Conservation (phyloP, 2,329 filamentous ascomycete species). For the Oidium heveae region DNA sequence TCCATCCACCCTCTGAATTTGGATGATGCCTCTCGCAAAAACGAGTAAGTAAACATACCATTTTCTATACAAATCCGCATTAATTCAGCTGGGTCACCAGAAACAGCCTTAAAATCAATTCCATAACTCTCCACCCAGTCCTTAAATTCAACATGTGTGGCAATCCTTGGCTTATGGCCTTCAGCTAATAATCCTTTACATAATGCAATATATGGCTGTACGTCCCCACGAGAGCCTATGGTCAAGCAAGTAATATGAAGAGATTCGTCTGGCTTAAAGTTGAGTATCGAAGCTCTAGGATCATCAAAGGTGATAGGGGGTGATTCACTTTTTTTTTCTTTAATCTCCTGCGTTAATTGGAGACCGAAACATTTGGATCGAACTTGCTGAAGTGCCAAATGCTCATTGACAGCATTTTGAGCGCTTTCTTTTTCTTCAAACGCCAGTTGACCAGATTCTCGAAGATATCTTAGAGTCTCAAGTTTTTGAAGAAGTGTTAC, state of each 20-base stretch:
- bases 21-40: slow-evolving; percentile 62
- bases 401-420: slow-evolving; percentile 53
- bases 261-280: slow-evolving; percentile 64
- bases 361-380: slow-evolving; percentile 29
- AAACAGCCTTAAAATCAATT: slow-evolving; percentile 73
- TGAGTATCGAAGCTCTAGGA: slow-evolving; percentile 60
- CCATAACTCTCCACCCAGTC: slow-evolving; percentile 78
- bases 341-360: slow-evolving; percentile 21
- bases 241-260: slow-evolving; percentile 79
- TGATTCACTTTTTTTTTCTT: slow-evolving; percentile 24
- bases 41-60: slow-evolving; percentile 85
- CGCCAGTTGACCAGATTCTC: slow-evolving; percentile 41
- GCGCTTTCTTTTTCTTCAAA: slow-evolving; percentile 45
- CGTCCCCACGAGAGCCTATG: slow-evolving; percentile 84
- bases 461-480: slow-evolving; percentile 43
- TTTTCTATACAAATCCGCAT: slow-evolving; percentile 95
- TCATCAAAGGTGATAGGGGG: slow-evolving; percentile 77
- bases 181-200: slow-evolving; percentile 78
- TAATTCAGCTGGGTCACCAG: slow-evolving; percentile 75
- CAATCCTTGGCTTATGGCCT: slow-evolving; percentile 67
- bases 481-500: slow-evolving; percentile 56
- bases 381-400: slow-evolving; percentile 55
- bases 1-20: slow-evolving; percentile 94
- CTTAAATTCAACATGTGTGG: slow-evolving; percentile 76
- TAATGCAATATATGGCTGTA: slow-evolving; percentile 90